Conservation (phyloP, 495 filamentous ascomycete genomes). For the Penicillium ochrochloron region DNA sequence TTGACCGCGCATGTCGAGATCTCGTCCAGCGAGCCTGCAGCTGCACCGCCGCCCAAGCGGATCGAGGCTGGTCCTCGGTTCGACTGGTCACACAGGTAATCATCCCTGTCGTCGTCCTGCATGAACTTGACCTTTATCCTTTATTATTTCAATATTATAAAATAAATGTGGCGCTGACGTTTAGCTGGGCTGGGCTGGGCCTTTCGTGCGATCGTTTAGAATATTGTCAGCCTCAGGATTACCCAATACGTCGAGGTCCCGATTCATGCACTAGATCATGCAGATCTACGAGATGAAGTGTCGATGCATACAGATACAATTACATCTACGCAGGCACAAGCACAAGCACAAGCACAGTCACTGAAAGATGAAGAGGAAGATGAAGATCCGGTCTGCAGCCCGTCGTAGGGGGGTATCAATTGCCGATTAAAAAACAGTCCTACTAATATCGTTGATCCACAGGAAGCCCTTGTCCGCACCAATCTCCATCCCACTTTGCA, state of each 20-base stretch:
- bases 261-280: slow-evolving; percentile 11
- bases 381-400: slow-evolving; percentile 43
- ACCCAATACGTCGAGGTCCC: slow-evolving; percentile 34
- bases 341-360: slow-evolving; percentile 6
- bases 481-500: slow-evolving; percentile 36
- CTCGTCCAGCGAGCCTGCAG: slow-evolving; percentile 57
- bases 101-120: slow-evolving; percentile 22
- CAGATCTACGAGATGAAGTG: slow-evolving; percentile 22
- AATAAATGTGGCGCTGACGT: slow-evolving; percentile 10
- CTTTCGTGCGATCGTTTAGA: slow-evolving; percentile 27
- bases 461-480: slow-evolving; percentile 50
- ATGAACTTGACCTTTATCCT: slow-evolving; percentile 9
- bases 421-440: slow-evolving; percentile 16
- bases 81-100: slow-evolving; percentile 42
- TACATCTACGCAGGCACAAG: slow-evolving; percentile 5
- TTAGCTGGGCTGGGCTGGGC: slow-evolving; percentile 14
- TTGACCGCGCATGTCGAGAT: slow-evolving; percentile 61
- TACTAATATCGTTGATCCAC: slow-evolving; percentile 27
- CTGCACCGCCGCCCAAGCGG: slow-evolving; percentile 27
- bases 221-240: slow-evolving; percentile 41
- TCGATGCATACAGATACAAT: background rate
- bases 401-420: slow-evolving; percentile 16
- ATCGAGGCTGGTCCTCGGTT: slow-evolving; percentile 34
- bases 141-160: slow-evolving; percentile 16
- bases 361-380: slow-evolving; percentile 34